Evolutionary conservation across 2,329 filamentous ascomycete species (phyloP).

Genomic region (Pseudogymnoascus sp.): DNA sequence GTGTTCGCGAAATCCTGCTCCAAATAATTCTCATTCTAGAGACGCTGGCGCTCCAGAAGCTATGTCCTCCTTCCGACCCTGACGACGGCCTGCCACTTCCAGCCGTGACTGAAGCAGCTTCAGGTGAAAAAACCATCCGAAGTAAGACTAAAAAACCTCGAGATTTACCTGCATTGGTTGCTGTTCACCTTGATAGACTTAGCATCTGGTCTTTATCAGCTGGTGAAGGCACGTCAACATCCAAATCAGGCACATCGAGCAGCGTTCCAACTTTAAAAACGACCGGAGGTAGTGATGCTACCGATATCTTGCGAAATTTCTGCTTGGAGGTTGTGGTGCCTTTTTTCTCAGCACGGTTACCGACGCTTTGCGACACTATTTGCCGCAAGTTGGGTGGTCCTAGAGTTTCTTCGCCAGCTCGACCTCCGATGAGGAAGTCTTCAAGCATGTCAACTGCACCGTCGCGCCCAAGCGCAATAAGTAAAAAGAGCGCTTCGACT

Average conservation of each 20-base stretch:
- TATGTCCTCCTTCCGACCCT: constrained; percentile 31
- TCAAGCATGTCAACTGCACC: constrained; percentile 34
- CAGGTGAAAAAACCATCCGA: constrained; percentile 20
- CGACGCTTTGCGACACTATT: constrained; percentile 60
- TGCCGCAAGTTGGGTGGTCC: constrained; percentile 73
- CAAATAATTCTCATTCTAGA: constrained; percentile 76
- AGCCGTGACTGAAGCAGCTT: constrained; percentile 22
- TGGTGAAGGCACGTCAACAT: constrained; percentile 10
- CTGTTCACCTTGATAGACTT: constrained; percentile 67
- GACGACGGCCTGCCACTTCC: constrained; percentile 26
- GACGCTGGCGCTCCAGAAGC: constrained; percentile 60
- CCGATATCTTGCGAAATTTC: constrained; percentile 65
- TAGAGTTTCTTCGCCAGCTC: constrained; percentile 48
- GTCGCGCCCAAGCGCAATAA: constrained; percentile 44
- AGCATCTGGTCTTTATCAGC: constrained; percentile 66
- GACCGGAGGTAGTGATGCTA: constrained; percentile 14
- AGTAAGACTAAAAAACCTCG: constrained; percentile 35
- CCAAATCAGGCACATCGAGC: constrained; percentile 14
- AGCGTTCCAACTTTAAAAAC: background rate
- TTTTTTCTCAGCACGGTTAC: constrained; percentile 72
- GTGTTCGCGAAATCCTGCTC: constrained; percentile 69
- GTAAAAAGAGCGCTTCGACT: constrained; percentile 39
- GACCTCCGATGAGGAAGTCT: constrained; percentile 40
- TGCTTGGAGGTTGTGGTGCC: constrained; percentile 74
- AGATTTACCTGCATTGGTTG: constrained; percentile 58